Conservation (phyloP, 768 basidiomycete genomes). For the Amanita thiersii region DNA sequence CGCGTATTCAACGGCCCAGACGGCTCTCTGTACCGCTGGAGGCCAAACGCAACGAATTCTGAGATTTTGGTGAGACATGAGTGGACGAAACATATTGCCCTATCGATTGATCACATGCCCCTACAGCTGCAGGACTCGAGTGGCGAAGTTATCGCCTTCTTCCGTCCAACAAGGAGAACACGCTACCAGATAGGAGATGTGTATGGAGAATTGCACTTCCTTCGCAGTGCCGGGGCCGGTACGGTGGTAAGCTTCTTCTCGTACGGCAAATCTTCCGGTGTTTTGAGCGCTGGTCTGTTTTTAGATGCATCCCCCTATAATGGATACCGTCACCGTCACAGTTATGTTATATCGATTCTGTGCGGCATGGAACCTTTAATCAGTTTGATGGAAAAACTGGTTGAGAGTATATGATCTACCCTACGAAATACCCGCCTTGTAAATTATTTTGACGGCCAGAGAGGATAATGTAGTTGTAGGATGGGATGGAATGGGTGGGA, state of each 20-base stretch:
- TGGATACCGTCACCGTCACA: constrained; percentile 82
- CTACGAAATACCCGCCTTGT: too few species aligned
- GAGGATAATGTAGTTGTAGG: constrained; percentile 4
- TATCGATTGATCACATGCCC: constrained; percentile 13
- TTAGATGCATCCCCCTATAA: constrained; percentile 82
- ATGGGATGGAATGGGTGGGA: neutral
- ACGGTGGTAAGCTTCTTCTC: constrained; percentile 55
- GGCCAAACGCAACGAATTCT: constrained; percentile 48
- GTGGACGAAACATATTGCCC: constrained; percentile 11
- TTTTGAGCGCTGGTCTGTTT: constrained; percentile 11
- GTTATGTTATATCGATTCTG: constrained; percentile 83
- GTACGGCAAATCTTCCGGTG: constrained; percentile 10
- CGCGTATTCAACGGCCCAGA: constrained; percentile 79
- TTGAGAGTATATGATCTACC: neutral
- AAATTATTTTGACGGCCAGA: neutral
- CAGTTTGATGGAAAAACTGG: neutral
- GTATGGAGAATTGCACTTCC: constrained; percentile 78
- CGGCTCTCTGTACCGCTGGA: constrained; percentile 74
- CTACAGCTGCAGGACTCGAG: constrained; percentile 64
- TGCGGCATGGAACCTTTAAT: constrained; percentile 41
- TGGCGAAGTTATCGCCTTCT: constrained; percentile 68
- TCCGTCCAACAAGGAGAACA: constrained; percentile 67
- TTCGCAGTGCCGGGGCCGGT: constrained; percentile 70
- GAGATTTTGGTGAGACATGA: constrained; percentile 50
- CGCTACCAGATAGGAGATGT: constrained; percentile 85